Percentiles rank a stretch among this genome's conserved stretches.
Evolutionary conservation across 257 asterid species (phyloP).

Genomic region (Eustoma russellianum): DNA sequence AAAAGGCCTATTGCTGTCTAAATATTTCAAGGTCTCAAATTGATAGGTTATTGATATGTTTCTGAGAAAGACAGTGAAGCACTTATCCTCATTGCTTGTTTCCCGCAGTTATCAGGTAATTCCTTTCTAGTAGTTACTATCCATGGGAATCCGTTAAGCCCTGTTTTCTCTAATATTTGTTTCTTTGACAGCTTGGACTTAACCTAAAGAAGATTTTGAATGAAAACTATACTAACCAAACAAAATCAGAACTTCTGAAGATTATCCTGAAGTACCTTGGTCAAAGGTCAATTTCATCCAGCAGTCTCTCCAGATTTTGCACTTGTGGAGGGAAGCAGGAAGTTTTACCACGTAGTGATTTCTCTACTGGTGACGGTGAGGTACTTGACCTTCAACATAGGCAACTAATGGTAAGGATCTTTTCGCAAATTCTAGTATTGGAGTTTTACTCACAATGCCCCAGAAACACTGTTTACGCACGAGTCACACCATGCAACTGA

Average conservation of each 20-base stretch:
- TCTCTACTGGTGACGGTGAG: no score
- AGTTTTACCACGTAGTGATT: no score
- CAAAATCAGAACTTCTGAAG: constrained; percentile 50
- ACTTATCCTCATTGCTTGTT: constrained; percentile 54
- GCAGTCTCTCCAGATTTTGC: no score
- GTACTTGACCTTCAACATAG: no score
- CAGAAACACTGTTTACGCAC: no score
- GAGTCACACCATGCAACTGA: no score
- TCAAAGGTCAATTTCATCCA: constrained; percentile 49
- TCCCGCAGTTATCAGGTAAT: constrained; percentile 83
- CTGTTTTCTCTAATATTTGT: constrained; percentile 5
- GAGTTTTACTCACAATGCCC: no score
- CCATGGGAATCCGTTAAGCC: no score
- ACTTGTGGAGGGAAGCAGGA: no score
- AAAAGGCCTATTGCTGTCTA: background rate
- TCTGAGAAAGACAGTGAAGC: constrained; percentile 62
- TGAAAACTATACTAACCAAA: constrained; percentile 31
- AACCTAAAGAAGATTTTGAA: constrained; percentile 50
- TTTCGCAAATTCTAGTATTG: no score
- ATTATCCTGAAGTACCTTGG: constrained; percentile 52
- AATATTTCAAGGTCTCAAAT: constrained; percentile 16
- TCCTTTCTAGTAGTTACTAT: no score
- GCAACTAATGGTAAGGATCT: no score
- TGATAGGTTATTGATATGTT: constrained; percentile 61
- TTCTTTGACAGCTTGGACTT: constrained; percentile 53